A percentile compares a stretch with the other conserved stretches of the same genome.
phyloP scores from a whole-genome alignment of 176 grass and related monocot genomes.

The Oryza australiensis region DNA sequence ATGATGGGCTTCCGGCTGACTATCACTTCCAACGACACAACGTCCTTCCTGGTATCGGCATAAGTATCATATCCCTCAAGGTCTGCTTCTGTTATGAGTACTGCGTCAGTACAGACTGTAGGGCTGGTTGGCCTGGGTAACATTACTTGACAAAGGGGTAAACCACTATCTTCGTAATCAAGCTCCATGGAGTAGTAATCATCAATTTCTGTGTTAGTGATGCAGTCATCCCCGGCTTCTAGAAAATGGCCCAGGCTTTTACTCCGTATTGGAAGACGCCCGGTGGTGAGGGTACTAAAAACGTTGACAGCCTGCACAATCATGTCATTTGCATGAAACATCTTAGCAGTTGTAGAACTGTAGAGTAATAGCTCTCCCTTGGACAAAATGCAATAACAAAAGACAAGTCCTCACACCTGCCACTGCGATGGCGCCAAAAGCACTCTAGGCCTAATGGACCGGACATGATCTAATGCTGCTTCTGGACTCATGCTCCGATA shows the following conservation, averaged over 20 bases:
- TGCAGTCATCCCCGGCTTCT: conserved; percentile 26
- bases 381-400: conserved; percentile 7
- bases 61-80: conserved; percentile 75
- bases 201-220: conserved; percentile 19
- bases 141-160: conserved; percentile 55
- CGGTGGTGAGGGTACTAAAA: conserved; percentile 49
- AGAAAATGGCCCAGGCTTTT: conserved; percentile 13
- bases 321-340: not conserved
- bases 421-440: conserved; percentile 85
- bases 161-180: conserved; percentile 48
- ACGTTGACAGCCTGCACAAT: conserved; percentile 70
- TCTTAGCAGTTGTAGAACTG: not conserved
- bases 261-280: conserved; percentile 40
- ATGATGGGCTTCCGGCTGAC: conserved; percentile 56
- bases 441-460: conserved; percentile 84
- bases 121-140: conserved; percentile 38
- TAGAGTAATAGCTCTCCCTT: not conserved
- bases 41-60: conserved; percentile 31
- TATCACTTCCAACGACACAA: conserved; percentile 29
- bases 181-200: conserved; percentile 38
- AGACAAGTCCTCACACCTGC: conserved; percentile 50
- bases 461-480: conserved; percentile 81
- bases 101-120: conserved; percentile 41
- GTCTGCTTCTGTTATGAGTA: conserved; percentile 81
- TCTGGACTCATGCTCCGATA: conserved; percentile 81